Conservation (phyloP, 2,329 filamentous ascomycete genomes). For the Monilinia aucupariae region DNA sequence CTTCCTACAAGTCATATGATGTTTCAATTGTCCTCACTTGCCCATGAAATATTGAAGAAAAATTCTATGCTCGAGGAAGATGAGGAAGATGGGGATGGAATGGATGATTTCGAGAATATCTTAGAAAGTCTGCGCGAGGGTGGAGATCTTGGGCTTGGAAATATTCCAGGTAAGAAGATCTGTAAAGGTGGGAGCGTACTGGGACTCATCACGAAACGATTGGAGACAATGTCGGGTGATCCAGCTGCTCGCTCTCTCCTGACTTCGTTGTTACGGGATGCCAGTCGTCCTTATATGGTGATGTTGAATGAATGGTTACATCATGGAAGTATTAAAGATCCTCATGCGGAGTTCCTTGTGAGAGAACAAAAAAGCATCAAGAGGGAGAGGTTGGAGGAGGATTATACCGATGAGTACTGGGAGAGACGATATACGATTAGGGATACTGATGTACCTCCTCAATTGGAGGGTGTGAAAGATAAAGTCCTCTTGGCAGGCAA, state of each 20-base stretch:
- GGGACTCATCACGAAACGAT: slow-evolving; percentile 73
- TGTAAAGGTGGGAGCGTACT: slow-evolving; percentile 98
- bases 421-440: slow-evolving; percentile 94
- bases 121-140: slow-evolving; percentile 84
- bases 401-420: slow-evolving; percentile 99
- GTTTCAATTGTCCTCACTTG: slow-evolving; percentile 80
- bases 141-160: slow-evolving; percentile 71
- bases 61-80: slow-evolving; percentile 85
- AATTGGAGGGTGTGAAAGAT: slow-evolving; percentile 84
- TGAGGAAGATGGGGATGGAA: slow-evolving; percentile 54
- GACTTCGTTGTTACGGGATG: slow-evolving; percentile 76
- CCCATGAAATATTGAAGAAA: slow-evolving; percentile 78
- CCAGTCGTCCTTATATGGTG: slow-evolving; percentile 89
- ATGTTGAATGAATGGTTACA: slow-evolving; percentile 99
- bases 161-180: slow-evolving; percentile 80
- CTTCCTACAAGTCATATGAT: slow-evolving; percentile 88
- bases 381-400: slow-evolving; percentile 82
- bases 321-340: slow-evolving; percentile 89
- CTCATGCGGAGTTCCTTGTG: slow-evolving; percentile 87
- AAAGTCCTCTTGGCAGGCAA: slow-evolving; percentile 94
- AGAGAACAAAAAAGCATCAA: slow-evolving; percentile 95
- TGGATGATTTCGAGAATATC: slow-evolving; percentile 86
- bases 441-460: slow-evolving; percentile 84
- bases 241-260: slow-evolving; percentile 78
- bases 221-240: slow-evolving; percentile 89